Conservation (phyloP, 305 asterid genomes). For the Solanum hybrid region DNA sequence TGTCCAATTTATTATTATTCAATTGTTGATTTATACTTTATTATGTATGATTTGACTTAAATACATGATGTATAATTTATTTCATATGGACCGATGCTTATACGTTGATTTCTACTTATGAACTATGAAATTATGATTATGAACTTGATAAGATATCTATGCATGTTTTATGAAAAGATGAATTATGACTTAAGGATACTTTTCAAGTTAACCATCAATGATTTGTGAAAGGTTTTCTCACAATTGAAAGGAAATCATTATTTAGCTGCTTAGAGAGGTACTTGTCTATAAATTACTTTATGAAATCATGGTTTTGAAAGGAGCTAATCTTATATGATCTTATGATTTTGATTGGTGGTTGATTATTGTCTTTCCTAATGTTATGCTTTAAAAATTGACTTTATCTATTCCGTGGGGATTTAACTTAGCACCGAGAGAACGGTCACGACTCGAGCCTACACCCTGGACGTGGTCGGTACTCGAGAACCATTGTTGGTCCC, state of each 20-base stretch:
- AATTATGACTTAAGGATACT: background rate
- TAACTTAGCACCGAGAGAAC: background rate
- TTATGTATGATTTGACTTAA: background rate
- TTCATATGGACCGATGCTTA: background rate
- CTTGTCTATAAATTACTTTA: background rate
- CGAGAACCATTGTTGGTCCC: no score
- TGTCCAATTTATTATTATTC: background rate
- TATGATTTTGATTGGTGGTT: background rate
- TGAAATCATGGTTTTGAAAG: background rate
- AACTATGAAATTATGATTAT: background rate
- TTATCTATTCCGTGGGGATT: background rate
- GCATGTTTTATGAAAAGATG: background rate
- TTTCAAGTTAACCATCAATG: background rate
- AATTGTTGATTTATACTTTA: no score
- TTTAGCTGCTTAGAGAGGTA: background rate
- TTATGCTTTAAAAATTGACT: background rate
- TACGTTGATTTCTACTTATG: background rate
- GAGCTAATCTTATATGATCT: background rate
- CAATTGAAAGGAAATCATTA: background rate
- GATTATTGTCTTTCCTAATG: background rate
- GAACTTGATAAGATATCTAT: background rate
- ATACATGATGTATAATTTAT: background rate
- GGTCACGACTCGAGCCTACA: no score
- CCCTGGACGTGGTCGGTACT: no score
- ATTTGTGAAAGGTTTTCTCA: background rate